Percentiles rank a stretch among this genome's conserved stretches.
Conservation (phyloP, 1,284 basidiomycete species). For the Amylostereum areolatum region DNA sequence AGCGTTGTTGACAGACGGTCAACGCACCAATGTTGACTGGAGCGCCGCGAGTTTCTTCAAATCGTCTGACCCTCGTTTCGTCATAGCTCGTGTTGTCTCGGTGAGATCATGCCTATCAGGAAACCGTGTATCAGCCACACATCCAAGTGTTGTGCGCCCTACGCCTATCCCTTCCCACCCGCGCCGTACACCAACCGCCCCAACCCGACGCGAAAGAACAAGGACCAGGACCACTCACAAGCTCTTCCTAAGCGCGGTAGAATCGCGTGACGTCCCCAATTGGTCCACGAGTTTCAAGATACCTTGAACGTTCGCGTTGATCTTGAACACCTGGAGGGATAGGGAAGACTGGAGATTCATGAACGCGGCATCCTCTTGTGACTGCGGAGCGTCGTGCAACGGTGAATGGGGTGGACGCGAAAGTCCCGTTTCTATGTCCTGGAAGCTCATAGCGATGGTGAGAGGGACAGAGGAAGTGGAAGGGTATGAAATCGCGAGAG, state of each 20-base stretch:
- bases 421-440: conserved; percentile 68
- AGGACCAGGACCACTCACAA: conserved; percentile 47
- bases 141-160: background rate
- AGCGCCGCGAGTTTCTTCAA: conserved; percentile 79
- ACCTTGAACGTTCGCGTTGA: conserved; percentile 95
- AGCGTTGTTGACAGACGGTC: background rate
- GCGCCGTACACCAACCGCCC: too few relatives aligned
- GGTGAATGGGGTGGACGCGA: conserved; percentile 38
- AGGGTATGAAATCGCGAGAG: background rate
- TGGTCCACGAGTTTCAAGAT: conserved; percentile 92
- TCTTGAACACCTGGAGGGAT: conserved; percentile 96
- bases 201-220: background rate
- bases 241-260: conserved; percentile 66
- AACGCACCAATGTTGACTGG: conserved; percentile 56
- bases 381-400: conserved; percentile 35
- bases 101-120: conserved; percentile 76
- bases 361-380: conserved; percentile 71
- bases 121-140: background rate
- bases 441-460: conserved; percentile 59
- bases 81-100: conserved; percentile 90
- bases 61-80: conserved; percentile 90
- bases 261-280: conserved; percentile 79
- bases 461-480: background rate
- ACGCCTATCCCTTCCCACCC: background rate
- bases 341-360: conserved; percentile 77